Conservation (phyloP, 495 filamentous ascomycete genomes). For the Hyaloscypha finlandica region DNA sequence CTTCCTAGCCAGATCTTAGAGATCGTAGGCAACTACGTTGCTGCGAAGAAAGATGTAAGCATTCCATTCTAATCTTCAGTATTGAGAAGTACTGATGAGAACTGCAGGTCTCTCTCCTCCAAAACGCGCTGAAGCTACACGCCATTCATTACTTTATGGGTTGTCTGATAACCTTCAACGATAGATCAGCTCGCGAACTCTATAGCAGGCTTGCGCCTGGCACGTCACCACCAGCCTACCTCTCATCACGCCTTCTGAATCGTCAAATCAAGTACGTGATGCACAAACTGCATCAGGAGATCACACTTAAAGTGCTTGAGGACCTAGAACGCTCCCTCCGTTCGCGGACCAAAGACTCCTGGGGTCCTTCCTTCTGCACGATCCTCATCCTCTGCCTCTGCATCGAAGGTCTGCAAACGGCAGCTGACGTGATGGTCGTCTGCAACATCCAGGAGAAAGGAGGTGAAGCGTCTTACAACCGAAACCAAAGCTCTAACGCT, state of each 20-base stretch:
- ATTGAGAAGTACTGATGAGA: background rate
- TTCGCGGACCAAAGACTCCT: slow-evolving; percentile 48
- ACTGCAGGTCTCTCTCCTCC: slow-evolving; percentile 40
- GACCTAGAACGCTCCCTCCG: slow-evolving; percentile 48
- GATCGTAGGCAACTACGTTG: slow-evolving; percentile 44
- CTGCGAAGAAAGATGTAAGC: slow-evolving; percentile 37
- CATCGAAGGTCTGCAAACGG: slow-evolving; percentile 52
- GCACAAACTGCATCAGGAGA: slow-evolving; percentile 48
- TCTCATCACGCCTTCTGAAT: slow-evolving; percentile 52
- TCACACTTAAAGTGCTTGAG: slow-evolving; percentile 48
- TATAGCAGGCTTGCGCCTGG: slow-evolving; percentile 29
- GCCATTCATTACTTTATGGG: slow-evolving; percentile 54
- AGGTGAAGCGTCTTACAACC: slow-evolving; percentile 35
- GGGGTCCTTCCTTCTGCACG: slow-evolving; percentile 52
- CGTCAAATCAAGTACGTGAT: slow-evolving; percentile 53
- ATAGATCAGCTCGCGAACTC: slow-evolving; percentile 39
- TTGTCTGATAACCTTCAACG: slow-evolving; percentile 47
- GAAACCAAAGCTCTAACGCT: slow-evolving; percentile 41
- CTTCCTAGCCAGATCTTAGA: slow-evolving; percentile 44
- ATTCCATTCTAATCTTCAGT: background rate
- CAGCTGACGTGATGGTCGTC: slow-evolving; percentile 50
- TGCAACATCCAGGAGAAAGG: slow-evolving; percentile 46
- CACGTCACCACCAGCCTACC: slow-evolving; percentile 40
- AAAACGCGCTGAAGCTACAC: slow-evolving; percentile 48
- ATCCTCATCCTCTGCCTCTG: slow-evolving; percentile 53